Evolutionary conservation across 2,329 filamentous ascomycete species (phyloP).

Genomic region (Neocucurbitaria cava): DNA sequence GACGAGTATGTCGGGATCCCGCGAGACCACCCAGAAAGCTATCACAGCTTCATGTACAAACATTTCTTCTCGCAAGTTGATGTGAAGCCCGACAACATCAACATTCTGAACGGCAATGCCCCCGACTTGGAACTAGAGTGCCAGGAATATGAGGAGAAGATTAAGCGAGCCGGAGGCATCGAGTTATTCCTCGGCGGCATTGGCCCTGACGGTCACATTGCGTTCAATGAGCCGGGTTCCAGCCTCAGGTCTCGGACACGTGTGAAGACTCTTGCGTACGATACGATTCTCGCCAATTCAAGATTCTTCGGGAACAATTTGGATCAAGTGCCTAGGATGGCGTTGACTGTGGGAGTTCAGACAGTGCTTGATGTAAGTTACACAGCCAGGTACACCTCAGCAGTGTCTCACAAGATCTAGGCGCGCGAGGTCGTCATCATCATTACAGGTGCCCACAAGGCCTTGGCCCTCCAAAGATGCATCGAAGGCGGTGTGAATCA

Average conservation of each 20-base stretch:
- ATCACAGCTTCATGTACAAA: conserved; percentile 94
- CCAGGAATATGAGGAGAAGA: conserved; percentile 78
- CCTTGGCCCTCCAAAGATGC: conserved; percentile 78
- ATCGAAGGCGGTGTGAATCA: conserved; percentile 85
- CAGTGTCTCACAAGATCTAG: conserved; percentile 33
- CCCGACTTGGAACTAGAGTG: conserved; percentile 78
- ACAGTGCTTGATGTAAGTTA: conserved; percentile 72
- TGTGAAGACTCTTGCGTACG: conserved; percentile 86
- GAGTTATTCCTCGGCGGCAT: conserved; percentile 87
- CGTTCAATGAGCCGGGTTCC: conserved; percentile 89
- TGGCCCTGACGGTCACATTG: conserved; percentile 85
- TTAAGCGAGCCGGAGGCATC: conserved; percentile 76
- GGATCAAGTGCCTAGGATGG: conserved; percentile 77
- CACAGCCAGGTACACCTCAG: conserved; percentile 10
- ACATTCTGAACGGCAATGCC: conserved; percentile 84
- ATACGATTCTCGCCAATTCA: conserved; percentile 85
- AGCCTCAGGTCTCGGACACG: conserved; percentile 78
- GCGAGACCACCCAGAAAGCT: conserved; percentile 82
- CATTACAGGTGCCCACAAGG: conserved; percentile 81
- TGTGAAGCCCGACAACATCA: conserved; percentile 79
- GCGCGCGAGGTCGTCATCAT: conserved; percentile 83
- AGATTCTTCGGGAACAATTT: conserved; percentile 82
- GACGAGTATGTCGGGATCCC: conserved; percentile 88
- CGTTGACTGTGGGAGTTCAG: conserved; percentile 83
- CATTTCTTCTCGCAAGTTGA: conserved; percentile 89